A percentile compares a stretch with the other conserved stretches of the same genome.
phyloP scores from a whole-genome alignment of 164 flowering plant species.

The Nelumbo lutea region DNA sequence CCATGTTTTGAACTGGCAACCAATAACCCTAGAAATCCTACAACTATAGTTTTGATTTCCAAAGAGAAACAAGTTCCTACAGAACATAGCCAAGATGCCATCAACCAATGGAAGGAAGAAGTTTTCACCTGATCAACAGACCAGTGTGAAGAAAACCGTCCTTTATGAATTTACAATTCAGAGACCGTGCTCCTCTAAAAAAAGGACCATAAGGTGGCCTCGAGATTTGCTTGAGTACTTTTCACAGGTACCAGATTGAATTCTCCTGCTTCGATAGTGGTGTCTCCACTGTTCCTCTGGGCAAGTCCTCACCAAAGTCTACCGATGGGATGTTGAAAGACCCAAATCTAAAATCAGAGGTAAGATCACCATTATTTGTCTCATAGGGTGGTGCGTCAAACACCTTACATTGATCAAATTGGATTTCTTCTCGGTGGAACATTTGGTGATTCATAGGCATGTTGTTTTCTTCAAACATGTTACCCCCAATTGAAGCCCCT shows the following conservation, averaged over 20 bases:
- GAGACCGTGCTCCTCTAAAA: not conserved
- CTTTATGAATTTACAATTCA: not conserved
- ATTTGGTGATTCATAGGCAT: constrained; percentile 23
- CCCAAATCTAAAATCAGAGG: constrained; percentile 29
- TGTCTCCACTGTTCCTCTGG: constrained; percentile 27
- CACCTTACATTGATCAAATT: constrained; percentile 38
- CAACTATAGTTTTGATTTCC: not conserved
- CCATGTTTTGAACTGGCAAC: constrained; percentile 9
- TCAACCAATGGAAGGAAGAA: no score
- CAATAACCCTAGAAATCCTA: constrained; percentile 13
- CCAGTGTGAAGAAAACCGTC: not conserved
- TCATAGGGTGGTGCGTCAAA: constrained; percentile 34
- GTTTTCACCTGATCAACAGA: constrained; percentile 10
- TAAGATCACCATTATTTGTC: constrained; percentile 21
- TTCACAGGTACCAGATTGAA: constrained; percentile 45
- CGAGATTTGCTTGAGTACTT: not conserved
- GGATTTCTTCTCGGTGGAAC: constrained; percentile 31
- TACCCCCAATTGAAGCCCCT: constrained; percentile 31
- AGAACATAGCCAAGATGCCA: not conserved
- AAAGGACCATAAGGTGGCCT: not conserved
- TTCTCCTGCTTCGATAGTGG: constrained; percentile 40
- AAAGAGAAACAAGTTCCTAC: constrained; percentile 8
- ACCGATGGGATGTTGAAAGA: constrained; percentile 39
- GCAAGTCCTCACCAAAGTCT: constrained; percentile 28
- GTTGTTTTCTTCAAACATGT: constrained; percentile 29